Evolutionary conservation across 805 yeast genomes (phyloP).

Genomic region (Zygoascus bituminiphila): DNA sequence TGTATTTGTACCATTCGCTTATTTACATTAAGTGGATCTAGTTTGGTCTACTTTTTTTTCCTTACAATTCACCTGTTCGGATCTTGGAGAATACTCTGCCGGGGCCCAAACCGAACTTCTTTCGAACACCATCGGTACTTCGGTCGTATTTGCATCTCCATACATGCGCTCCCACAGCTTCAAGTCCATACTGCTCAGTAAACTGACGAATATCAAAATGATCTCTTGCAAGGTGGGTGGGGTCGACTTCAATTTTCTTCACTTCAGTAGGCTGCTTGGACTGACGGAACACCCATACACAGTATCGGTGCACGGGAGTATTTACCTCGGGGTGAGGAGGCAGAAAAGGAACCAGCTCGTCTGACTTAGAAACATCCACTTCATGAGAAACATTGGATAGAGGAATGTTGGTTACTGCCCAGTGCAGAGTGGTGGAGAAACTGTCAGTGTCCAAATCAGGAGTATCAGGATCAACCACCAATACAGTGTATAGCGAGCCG

Average conservation of each 20-base stretch:
- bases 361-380: slow-evolving; percentile 31
- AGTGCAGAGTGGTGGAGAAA: slow-evolving; percentile 63
- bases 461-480: slow-evolving; percentile 85
- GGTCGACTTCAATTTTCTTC: slow-evolving; percentile 2
- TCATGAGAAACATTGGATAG: slow-evolving; percentile 50
- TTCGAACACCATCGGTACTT: slow-evolving; percentile 59
- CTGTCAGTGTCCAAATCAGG: slow-evolving; percentile 68
- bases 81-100: slow-evolving; percentile 53
- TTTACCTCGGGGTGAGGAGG: slow-evolving; percentile 92
- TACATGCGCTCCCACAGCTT: slow-evolving; percentile 84
- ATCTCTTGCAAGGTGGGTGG: slow-evolving; percentile 31
- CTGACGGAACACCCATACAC: slow-evolving; percentile 89
- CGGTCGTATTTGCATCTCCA: slow-evolving; percentile 86
- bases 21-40: not conserved
- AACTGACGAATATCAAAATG: slow-evolving; percentile 68
- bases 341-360: slow-evolving; percentile 45
- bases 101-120: slow-evolving; percentile 57
- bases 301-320: slow-evolving; percentile 70
- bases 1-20: too few relatives aligned
- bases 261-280: slow-evolving; percentile 7
- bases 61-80: slow-evolving; percentile 1
- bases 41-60: not conserved
- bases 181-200: slow-evolving; percentile 44
- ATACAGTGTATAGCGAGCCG: slow-evolving; percentile 58
- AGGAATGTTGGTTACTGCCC: slow-evolving; percentile 65